Evolutionary conservation across 1,139 yeast genomes (phyloP).

Genomic region (Taiozyma sp.): DNA sequence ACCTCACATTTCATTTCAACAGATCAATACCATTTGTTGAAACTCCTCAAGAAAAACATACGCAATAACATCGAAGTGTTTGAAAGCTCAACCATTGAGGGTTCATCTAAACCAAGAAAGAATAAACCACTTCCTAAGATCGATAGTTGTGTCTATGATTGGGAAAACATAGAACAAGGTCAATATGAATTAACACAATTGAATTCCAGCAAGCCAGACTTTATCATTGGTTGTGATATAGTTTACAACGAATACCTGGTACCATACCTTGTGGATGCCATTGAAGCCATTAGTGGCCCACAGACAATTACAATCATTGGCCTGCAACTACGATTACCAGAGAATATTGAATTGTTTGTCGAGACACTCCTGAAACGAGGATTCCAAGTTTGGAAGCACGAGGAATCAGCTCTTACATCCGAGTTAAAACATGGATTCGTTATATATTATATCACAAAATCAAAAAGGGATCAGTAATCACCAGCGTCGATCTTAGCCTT

Average conservation of each 20-base stretch:
- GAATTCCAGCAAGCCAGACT: conserved; percentile 29
- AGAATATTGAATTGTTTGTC: conserved; percentile 45
- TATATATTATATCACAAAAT: conserved; percentile 32
- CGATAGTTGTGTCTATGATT: conserved; percentile 51
- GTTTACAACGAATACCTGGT: conserved; percentile 62
- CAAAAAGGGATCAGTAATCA: conserved; percentile 5
- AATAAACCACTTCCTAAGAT: conserved; percentile 19
- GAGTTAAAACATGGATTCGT: conserved; percentile 37
- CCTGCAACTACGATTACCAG: conserved; percentile 52
- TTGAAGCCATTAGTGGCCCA: conserved; percentile 31
- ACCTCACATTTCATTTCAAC: conserved; percentile 45
- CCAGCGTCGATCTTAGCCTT: conserved; percentile 42
- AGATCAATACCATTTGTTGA: conserved; percentile 55
- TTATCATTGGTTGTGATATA: conserved; percentile 63
- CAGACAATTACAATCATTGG: conserved; percentile 40
- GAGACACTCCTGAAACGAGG: conserved; percentile 32
- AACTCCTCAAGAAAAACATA: conserved; percentile 44
- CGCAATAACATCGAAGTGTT: conserved; percentile 27
- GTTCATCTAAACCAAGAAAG: neutral
- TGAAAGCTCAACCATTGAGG: neutral
- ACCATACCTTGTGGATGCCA: conserved; percentile 42
- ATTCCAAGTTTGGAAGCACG: conserved; percentile 40
- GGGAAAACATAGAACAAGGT: conserved; percentile 49
- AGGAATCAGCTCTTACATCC: conserved; percentile 26
- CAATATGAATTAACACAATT: conserved; percentile 22